A percentile compares a stretch with the other conserved stretches of the same genome.
These are phyloP conservation scores for Linnemannia elongata DNA, from an alignment of 192 early-diverging fungal species.

Conservation along the genomic window DNA sequence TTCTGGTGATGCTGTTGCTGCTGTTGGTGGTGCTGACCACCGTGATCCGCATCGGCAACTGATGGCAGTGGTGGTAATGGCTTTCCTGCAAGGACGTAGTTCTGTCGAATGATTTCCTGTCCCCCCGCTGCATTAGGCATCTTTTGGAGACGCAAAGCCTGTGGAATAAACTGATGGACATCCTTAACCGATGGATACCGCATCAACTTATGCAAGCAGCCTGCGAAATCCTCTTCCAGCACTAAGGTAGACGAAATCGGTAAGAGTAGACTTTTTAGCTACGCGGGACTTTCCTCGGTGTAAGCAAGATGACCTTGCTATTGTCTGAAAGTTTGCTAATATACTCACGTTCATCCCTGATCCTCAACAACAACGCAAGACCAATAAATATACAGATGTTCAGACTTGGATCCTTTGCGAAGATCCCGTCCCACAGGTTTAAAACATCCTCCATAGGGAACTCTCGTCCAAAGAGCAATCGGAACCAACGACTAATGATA, in stretches of 20 bases:
- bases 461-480: constrained; percentile 93
- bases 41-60: constrained; percentile 13
- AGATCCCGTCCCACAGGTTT: constrained; percentile 91
- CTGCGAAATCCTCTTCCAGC: constrained; percentile 73
- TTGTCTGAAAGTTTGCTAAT: neutral
- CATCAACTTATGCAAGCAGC: constrained; percentile 74
- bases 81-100: constrained; percentile 62
- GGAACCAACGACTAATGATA: constrained; percentile 80
- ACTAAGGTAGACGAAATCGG: constrained; percentile 48
- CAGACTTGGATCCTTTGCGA: constrained; percentile 84
- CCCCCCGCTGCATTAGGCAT: constrained; percentile 60
- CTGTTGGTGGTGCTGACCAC: neutral
- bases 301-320: neutral
- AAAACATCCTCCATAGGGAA: constrained; percentile 79
- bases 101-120: constrained; percentile 69
- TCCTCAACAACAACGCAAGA: constrained; percentile 78
- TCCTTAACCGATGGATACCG: constrained; percentile 68
- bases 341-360: constrained; percentile 77
- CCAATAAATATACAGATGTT: constrained; percentile 88
- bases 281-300: neutral
- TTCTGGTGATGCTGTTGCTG: constrained; percentile 15
- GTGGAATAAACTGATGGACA: constrained; percentile 67
- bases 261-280: neutral
- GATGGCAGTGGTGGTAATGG: constrained; percentile 36
- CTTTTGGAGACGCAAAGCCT: constrained; percentile 74